Percentiles rank a stretch among this genome's conserved stretches.
Conservation (phyloP, 164 flowering plant species). For the Malania oleifera region DNA sequence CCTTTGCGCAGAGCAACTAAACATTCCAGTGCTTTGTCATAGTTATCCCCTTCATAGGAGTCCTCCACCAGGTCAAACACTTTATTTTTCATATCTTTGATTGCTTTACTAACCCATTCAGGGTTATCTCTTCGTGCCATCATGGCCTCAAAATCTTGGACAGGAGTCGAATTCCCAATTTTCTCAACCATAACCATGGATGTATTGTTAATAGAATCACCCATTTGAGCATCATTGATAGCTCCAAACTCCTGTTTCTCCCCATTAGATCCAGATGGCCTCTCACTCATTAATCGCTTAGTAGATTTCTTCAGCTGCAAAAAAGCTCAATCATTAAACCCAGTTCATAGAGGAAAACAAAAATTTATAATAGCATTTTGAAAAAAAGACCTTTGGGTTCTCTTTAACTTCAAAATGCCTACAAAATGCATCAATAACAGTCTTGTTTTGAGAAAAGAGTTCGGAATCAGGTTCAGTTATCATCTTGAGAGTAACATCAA, state of each 20-base stretch:
- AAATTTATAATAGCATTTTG: not conserved
- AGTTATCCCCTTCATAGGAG: conserved; percentile 49
- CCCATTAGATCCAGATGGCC: conserved; percentile 54
- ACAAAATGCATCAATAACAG: conserved; percentile 47
- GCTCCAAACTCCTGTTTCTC: conserved; percentile 22
- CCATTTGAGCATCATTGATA: conserved; percentile 20
- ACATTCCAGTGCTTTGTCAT: conserved; percentile 57
- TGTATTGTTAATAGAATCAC: conserved; percentile 19
- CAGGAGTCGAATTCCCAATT: conserved; percentile 56
- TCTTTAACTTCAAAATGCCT: conserved; percentile 67
- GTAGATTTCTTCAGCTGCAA: conserved; percentile 75
- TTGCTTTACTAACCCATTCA: conserved; percentile 70
- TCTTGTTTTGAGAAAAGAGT: conserved; percentile 46
- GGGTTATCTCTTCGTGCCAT: conserved; percentile 71
- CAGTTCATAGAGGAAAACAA: not conserved
- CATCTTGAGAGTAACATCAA: conserved; percentile 68
- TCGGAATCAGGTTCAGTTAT: conserved; percentile 78
- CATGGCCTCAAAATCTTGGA: conserved; percentile 91
- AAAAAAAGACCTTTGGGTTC: conserved; percentile 59
- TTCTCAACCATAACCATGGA: conserved; percentile 35
- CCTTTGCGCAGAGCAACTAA: conserved; percentile 76
- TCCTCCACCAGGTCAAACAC: conserved; percentile 54
- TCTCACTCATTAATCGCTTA: conserved; percentile 44
- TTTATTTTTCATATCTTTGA: conserved; percentile 54
- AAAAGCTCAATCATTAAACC: conserved; percentile 1